Base-by-base conservation (phyloP, 179 eudicot genomes). In the Drosera spatulata region DNA sequence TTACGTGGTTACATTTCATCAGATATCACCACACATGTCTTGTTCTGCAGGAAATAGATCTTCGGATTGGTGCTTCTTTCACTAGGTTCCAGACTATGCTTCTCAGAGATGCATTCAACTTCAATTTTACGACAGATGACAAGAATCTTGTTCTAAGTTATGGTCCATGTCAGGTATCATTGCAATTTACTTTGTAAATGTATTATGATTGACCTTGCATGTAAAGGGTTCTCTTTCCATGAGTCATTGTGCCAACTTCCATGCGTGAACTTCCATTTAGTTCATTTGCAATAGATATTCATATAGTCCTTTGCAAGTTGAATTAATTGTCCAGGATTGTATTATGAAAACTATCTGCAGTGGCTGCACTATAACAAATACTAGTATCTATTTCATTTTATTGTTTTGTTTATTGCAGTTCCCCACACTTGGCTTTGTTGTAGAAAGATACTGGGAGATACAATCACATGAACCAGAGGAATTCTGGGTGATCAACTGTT, bases 81-180 rank as follows among this genome's bases (percentile, higher is more conserved):
- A 93, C 99, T 39, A 77, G 99, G 66, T 93, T 93, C 68, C 99
- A 89, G 77, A 93, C 99, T 56, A 89, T 93, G 99, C 88, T 86
- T 61, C 74, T 93, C 55, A 93, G 62, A 70, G 96, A 89, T 75
- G 91, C 97, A 62, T 93, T 86, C 70, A 63, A 75, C 66, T 75
- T 89, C 58, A 79, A 83, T 72, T 71, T 83, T 60, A 70, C 81
- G 67, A 63, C 82, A 38, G 94, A 83, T 46, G 90, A 81, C 72
- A 81, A 73, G 68, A 93, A 73, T 71, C 49, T 86, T 55, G 56
- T 93, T 67, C 53, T 93, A 60, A 93, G 99, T 67, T 93, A 89
- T 77, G 99, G 99, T 63, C 99, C 99, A 66, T 93, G 99, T 77
- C 99, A 93, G 99, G 99, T 89, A 80, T 50, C 56, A 40, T 62